Evolutionary conservation across 352 stramenopile genomes (phyloP).

Genomic region (Phytopythium kandeliae): DNA sequence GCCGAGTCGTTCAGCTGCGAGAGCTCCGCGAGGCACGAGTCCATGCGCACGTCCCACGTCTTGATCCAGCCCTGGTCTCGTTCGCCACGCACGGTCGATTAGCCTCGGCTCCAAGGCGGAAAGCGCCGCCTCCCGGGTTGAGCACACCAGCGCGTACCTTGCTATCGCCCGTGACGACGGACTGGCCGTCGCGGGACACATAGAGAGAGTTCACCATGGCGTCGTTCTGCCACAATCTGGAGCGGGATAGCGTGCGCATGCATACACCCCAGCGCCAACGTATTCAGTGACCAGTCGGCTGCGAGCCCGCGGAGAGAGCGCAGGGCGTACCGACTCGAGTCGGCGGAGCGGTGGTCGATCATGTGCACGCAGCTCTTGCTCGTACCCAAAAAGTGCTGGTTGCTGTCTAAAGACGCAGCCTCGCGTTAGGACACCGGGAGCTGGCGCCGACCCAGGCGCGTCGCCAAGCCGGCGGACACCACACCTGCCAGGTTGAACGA

Average conservation of each 20-base stretch:
- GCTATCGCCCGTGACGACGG: conserved; percentile 76
- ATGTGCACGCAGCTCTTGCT: conserved; percentile 78
- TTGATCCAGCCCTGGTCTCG: conserved; percentile 67
- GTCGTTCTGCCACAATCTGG: conserved; percentile 67
- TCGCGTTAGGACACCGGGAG: background rate
- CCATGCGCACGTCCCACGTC: conserved; percentile 83
- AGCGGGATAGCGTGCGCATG: background rate
- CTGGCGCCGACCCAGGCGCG: background rate
- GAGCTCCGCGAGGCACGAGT: conserved; percentile 70
- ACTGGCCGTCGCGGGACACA: conserved; percentile 68
- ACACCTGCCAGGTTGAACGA: conserved; percentile 72
- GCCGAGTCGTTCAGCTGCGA: conserved; percentile 73
- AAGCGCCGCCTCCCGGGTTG: too few relatives aligned
- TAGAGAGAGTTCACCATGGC: conserved; percentile 86
- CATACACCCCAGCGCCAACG: background rate
- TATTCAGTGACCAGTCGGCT: background rate
- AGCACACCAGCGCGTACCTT: conserved; percentile 56
- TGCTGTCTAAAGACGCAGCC: conserved; percentile 39
- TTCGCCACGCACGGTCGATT: background rate
- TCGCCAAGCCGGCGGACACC: too few relatives aligned
- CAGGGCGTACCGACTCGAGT: conserved; percentile 17
- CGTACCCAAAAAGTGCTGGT: conserved; percentile 76
- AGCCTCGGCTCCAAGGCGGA: background rate
- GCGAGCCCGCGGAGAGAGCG: background rate
- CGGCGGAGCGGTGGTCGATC: conserved; percentile 58